phyloP scores from a whole-genome alignment of 345 rosid genomes.

The Gossypium rotundifolium region DNA sequence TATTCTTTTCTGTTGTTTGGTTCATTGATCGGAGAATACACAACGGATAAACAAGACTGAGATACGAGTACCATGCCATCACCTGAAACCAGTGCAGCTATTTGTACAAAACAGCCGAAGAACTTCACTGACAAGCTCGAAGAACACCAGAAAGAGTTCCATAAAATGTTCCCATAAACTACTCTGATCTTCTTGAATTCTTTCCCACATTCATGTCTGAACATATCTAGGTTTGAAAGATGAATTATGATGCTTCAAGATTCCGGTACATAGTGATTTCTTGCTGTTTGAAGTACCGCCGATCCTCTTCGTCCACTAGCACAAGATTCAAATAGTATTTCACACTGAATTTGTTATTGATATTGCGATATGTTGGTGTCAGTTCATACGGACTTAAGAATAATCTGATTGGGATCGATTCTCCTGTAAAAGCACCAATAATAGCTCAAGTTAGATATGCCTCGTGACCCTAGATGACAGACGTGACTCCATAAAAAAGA shows the following conservation, averaged over 20 bases:
- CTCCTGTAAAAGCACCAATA: slow-evolving; percentile 31
- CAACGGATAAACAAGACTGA: not conserved
- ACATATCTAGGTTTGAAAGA: not conserved
- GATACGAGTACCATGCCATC: not conserved
- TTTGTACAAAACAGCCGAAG: not conserved
- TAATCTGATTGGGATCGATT: slow-evolving; percentile 53
- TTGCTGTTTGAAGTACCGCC: slow-evolving; percentile 64
- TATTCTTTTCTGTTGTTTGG: too few relatives aligned
- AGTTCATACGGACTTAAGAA: slow-evolving; percentile 55
- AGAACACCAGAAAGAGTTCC: not conserved
- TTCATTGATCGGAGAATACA: not conserved
- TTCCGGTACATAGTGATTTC: slow-evolving; percentile 52
- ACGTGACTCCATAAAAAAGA: not conserved
- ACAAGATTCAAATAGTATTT: slow-evolving; percentile 60
- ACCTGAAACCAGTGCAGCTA: not conserved
- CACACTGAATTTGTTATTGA: slow-evolving; percentile 55
- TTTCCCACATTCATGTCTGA: not conserved
- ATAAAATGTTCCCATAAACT: not conserved
- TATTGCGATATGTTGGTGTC: slow-evolving; percentile 57
- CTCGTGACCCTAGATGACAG: not conserved
- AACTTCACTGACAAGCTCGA: not conserved
- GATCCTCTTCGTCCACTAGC: slow-evolving; percentile 59
- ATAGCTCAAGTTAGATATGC: not conserved
- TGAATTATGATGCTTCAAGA: slow-evolving; percentile 17
- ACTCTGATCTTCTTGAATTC: not conserved